Base-by-base conservation (phyloP, 257 asterid species). In the Jasminum sambac region DNA sequence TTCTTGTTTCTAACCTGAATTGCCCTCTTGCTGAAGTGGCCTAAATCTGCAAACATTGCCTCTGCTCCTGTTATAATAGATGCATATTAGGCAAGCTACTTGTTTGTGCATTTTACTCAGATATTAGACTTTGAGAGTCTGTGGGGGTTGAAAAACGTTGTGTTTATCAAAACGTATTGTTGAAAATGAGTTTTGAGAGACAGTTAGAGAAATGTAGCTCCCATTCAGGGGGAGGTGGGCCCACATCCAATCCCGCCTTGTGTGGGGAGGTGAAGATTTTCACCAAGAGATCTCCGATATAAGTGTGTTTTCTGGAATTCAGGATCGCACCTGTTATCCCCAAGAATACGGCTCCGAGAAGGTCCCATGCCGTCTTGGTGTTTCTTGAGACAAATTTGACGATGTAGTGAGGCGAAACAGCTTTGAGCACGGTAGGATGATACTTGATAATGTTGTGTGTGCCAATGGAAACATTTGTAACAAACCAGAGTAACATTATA, bases 41-140 rank as follows among this genome's bases (percentile, higher is more conserved):
- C 94, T 72, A 89, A 78, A 81, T 89, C 96, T 37, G 94, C 90
- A 83, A 89, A 85, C 96, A 89, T 89, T 43, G 91, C 96, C 78
- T 89, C 93, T 7, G 88, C 95, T 60, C 90, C 96, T 84, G 73
- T 62, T 61, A 41, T 13, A 50, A 23, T 6, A 9, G 40, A 46
- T 11, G 16, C 11, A 36, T 48, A 48, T 9, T 23, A 7, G 25
- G 9, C 25, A 50, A 50, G 25, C 2, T 19, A 52, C 7, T 19
- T 30, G 36, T 30, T 30, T 30, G 36, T 30, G 36, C 36, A 30
- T 1, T 30, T 30, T 30, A 30, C 36, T 30, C 36, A 30, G 36
- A 30, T 30, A 30, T 30, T 30, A 30, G 4, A 30, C 36, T 30
- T 30, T 30, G 36, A 30, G 36, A 30, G 36, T 30, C 4, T 30